phyloP scores from a whole-genome alignment of 108 stramenopile species.

The Conticribra guillardii region DNA sequence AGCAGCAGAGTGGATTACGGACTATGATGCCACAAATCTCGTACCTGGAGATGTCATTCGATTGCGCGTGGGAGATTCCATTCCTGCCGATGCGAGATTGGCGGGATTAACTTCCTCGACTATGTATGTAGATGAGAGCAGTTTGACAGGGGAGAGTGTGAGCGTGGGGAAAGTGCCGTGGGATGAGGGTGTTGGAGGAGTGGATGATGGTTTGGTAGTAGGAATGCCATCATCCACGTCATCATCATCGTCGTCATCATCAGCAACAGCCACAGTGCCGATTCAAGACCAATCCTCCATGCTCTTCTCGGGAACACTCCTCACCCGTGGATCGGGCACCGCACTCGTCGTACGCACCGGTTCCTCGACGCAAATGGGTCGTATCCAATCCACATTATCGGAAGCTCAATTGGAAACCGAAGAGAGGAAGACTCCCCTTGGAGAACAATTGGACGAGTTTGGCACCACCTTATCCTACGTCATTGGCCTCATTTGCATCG shows the following conservation, averaged over 20 bases:
- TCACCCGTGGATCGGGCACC: conserved; percentile 82
- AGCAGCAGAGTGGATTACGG: conserved; percentile 23
- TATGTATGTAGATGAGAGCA: conserved; percentile 75
- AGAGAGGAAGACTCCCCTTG: conserved; percentile 90
- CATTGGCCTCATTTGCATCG: conserved; percentile 89
- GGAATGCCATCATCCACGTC: not conserved
- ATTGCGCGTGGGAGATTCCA: conserved; percentile 90
- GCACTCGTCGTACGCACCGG: conserved; percentile 93
- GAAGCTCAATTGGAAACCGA: conserved; percentile 59
- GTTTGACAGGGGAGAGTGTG: conserved; percentile 81
- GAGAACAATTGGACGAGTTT: conserved; percentile 93
- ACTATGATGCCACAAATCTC: conserved; percentile 57
- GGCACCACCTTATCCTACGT: conserved; percentile 84
- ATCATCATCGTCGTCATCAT: not conserved
- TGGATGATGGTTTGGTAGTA: too few species aligned
- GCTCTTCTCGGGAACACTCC: conserved; percentile 91
- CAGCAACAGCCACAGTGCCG: conserved; percentile 24
- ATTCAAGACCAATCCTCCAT: conserved; percentile 75
- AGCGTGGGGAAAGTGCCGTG: conserved; percentile 67
- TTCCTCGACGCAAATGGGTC: conserved; percentile 92
- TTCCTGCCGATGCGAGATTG: conserved; percentile 91
- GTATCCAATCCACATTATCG: conserved; percentile 81
- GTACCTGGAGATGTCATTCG: conserved; percentile 95
- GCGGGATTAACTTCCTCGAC: conserved; percentile 49
- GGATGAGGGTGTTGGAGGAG: conserved; percentile 41